Conservation (phyloP, 2,329 filamentous ascomycete genomes). For the Penicillium sp. region DNA sequence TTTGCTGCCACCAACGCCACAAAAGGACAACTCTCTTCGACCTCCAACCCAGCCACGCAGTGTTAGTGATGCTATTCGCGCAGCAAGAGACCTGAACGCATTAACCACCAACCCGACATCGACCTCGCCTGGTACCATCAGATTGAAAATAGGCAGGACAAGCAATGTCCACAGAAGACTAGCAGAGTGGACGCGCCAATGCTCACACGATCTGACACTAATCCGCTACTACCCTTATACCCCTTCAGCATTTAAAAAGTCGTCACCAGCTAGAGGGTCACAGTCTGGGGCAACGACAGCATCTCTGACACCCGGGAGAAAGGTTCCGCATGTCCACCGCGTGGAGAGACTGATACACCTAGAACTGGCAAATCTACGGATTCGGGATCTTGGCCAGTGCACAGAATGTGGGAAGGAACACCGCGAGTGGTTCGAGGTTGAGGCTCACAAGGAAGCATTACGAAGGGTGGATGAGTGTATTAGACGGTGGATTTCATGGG, state of each 20-base stretch:
- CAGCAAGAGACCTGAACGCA: slow-evolving; percentile 40
- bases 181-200: slow-evolving; percentile 93
- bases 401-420: slow-evolving; percentile 81
- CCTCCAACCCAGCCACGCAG: slow-evolving; percentile 31
- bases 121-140: slow-evolving; percentile 61
- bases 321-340: slow-evolving; percentile 82
- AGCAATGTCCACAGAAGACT: slow-evolving; percentile 88
- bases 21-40: slow-evolving; percentile 19
- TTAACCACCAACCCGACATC: slow-evolving; percentile 34
- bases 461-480: slow-evolving; percentile 73
- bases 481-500: slow-evolving; percentile 85
- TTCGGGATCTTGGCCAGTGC: slow-evolving; percentile 66
- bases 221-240: slow-evolving; percentile 89
- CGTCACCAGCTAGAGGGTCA: slow-evolving; percentile 17
- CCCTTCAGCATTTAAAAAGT: slow-evolving; percentile 29
- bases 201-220: slow-evolving; percentile 83
- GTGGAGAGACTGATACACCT: slow-evolving; percentile 91
- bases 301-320: slow-evolving; percentile 52
- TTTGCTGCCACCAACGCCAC: slow-evolving; percentile 57
- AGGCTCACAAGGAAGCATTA: slow-evolving; percentile 72
- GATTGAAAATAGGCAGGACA: slow-evolving; percentile 68
- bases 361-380: slow-evolving; percentile 70
- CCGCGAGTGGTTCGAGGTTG: slow-evolving; percentile 93
- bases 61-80: slow-evolving; percentile 42
- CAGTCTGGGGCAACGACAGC: slow-evolving; percentile 6